These are phyloP conservation scores for Petunia axillaris DNA, from an alignment of 257 asterid genomes.

Conservation along the genomic window DNA sequence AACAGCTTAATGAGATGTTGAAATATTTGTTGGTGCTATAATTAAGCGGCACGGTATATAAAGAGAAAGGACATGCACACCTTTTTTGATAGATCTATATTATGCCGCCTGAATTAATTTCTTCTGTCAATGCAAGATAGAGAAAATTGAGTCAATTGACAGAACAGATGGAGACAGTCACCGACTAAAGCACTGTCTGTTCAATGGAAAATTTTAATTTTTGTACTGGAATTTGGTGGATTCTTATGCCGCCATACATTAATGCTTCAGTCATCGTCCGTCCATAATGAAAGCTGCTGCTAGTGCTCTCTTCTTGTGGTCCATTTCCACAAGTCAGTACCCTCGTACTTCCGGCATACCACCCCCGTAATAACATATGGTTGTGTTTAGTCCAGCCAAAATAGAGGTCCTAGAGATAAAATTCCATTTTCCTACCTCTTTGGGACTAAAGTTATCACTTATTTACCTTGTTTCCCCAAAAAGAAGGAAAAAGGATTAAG, in stretches of 20 bases:
- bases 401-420: too few species aligned
- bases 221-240: background rate
- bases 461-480: too few species aligned
- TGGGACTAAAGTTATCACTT: too few species aligned
- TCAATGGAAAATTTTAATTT: background rate
- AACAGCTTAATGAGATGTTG: constrained; percentile 8
- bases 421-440: too few species aligned
- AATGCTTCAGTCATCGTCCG: constrained; percentile 5
- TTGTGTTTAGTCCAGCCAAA: too few species aligned
- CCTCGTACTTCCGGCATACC: background rate
- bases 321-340: background rate
- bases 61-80: background rate
- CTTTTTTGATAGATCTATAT: constrained; percentile 4
- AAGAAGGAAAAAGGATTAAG: too few species aligned
- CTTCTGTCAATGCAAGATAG: background rate
- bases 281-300: background rate
- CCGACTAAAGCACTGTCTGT: background rate
- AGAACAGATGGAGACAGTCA: constrained; percentile 4
- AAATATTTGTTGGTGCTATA: background rate
- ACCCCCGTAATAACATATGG: background rate
- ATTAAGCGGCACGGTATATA: background rate
- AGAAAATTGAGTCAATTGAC: background rate
- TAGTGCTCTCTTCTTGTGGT: background rate
- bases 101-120: constrained; percentile 15
- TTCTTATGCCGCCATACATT: constrained; percentile 29